phyloP scores from a whole-genome alignment of 1,284 basidiomycete genomes.

The Rhizopogon hawkerae region DNA sequence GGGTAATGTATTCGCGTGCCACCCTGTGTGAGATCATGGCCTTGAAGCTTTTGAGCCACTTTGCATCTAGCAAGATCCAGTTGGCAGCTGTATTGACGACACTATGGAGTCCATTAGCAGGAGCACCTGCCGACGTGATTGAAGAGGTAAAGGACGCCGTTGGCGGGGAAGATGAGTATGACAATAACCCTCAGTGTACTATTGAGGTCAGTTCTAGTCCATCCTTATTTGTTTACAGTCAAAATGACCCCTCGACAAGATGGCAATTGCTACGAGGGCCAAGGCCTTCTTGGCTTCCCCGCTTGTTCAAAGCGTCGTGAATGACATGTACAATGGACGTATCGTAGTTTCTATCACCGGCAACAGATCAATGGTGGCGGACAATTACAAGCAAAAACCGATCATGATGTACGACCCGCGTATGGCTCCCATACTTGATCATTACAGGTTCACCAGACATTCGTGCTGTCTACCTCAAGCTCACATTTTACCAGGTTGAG shows the following conservation, averaged over 20 bases:
- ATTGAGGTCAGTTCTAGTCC: slow-evolving; percentile 53
- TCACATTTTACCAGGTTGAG: slow-evolving; percentile 44
- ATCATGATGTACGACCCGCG: slow-evolving; percentile 71
- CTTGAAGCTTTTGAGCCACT: slow-evolving; percentile 73
- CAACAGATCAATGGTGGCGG: slow-evolving; percentile 67
- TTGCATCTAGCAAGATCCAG: slow-evolving; percentile 64
- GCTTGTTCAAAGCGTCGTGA: slow-evolving; percentile 74
- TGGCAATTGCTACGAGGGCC: slow-evolving; percentile 76
- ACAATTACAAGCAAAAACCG: slow-evolving; percentile 75
- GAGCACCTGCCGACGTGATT: slow-evolving; percentile 62
- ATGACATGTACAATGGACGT: slow-evolving; percentile 71
- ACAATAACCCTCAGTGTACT: slow-evolving; percentile 59
- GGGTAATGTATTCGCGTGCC: slow-evolving; percentile 62
- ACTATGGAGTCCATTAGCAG: slow-evolving; percentile 73
- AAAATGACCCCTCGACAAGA: slow-evolving; percentile 34
- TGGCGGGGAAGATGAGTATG: slow-evolving; percentile 45
- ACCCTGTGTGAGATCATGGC: slow-evolving; percentile 77
- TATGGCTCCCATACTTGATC: slow-evolving; percentile 72
- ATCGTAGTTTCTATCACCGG: slow-evolving; percentile 62
- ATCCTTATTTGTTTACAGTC: background rate
- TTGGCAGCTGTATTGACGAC: slow-evolving; percentile 70
- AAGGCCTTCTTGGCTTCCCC: slow-evolving; percentile 75
- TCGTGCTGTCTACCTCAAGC: background rate
- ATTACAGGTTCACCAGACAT: slow-evolving; percentile 48
- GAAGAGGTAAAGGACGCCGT: slow-evolving; percentile 51